Conservation (phyloP, 2,329 filamentous ascomycete genomes). For the Microsporum audouinii region DNA sequence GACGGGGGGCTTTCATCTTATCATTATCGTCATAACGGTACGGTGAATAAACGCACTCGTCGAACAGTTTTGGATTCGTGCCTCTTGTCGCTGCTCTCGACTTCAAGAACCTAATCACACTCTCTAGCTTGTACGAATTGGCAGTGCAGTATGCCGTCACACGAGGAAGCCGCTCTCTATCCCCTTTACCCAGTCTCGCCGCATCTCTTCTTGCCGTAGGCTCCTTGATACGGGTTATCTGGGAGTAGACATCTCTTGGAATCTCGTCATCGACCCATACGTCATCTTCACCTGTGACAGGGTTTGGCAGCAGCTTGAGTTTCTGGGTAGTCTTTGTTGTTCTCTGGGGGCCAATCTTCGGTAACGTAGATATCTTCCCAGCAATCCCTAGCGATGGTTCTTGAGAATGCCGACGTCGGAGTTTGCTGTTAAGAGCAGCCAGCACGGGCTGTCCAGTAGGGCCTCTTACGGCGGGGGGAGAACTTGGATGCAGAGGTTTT, state of each 20-base stretch:
- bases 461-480: slow-evolving; percentile 25
- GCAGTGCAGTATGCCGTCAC: slow-evolving; percentile 97
- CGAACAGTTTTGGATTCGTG: slow-evolving; percentile 80
- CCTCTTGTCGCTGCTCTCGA: slow-evolving; percentile 65
- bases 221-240: slow-evolving; percentile 96
- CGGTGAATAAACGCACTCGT: slow-evolving; percentile 94
- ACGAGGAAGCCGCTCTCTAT: slow-evolving; percentile 71
- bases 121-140: slow-evolving; percentile 80
- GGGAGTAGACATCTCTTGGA: slow-evolving; percentile 89
- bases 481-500: slow-evolving; percentile 31
- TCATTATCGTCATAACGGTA: slow-evolving; percentile 62
- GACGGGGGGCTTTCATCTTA: slow-evolving; percentile 20
- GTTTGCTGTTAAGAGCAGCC: slow-evolving; percentile 72
- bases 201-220: slow-evolving; percentile 86
- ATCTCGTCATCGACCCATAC: slow-evolving; percentile 76
- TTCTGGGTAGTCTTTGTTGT: slow-evolving; percentile 95
- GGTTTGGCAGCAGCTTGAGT: slow-evolving; percentile 89
- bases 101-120: slow-evolving; percentile 82
- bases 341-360: slow-evolving; percentile 85
- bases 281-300: slow-evolving; percentile 62
- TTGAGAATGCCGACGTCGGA: slow-evolving; percentile 75
- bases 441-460: slow-evolving; percentile 49
- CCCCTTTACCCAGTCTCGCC: slow-evolving; percentile 82
- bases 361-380: slow-evolving; percentile 29
- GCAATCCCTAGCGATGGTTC: slow-evolving; percentile 34